Evolutionary conservation across 2,329 filamentous ascomycete species (phyloP), one percentile per base, ranked within the genome.

Genomic region (Botryosphaeria dothidea): DNA sequence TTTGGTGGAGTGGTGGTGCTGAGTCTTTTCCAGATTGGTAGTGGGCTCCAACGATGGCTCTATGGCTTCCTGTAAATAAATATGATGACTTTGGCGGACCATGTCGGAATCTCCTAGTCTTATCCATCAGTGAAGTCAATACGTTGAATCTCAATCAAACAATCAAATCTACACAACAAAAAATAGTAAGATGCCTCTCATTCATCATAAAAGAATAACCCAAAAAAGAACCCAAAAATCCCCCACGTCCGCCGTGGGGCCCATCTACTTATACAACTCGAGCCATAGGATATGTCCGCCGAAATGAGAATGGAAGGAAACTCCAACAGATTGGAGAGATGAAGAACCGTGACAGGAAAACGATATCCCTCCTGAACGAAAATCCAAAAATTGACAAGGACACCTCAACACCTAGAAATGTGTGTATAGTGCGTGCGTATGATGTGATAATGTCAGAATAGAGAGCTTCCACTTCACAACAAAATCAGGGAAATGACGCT

Each of bases 331-430:
- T 17, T 15, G 13, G 21, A 41, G 34, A 41, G 31, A 41, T 38
- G 7, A 23, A 9, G 17, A 41, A 25, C 17, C 31, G 17, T 6
- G 3, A 41, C 9, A 25, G 23, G 21, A 21, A 8, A 54, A 21
- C 25, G 27, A 36, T 3, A 21, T 23, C 21, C 43, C 21, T 46
- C 43, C 43, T 46, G 21, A 43, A 38, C 23, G 43, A 58, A 38
- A 27, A 38, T 25, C 2, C 19, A 29, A 36, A 25, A 45, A 57
- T 25, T 41, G 52, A 41, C 52, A 27, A n/a, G n/a, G n/a, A 45
- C 54, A 45, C 54, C 54, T 43, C 36, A 57, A 57, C 54, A 57
- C 54, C 54, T 45, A 36, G 36, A 58, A 45, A 45, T 58, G 54
- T 58, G 34, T 57, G 38, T 41, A n/a, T 15, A 41, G 38, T 58